Evolutionary conservation across 768 basidiomycete species (phyloP).

Genomic region (Sistotremastrum suecicum): DNA sequence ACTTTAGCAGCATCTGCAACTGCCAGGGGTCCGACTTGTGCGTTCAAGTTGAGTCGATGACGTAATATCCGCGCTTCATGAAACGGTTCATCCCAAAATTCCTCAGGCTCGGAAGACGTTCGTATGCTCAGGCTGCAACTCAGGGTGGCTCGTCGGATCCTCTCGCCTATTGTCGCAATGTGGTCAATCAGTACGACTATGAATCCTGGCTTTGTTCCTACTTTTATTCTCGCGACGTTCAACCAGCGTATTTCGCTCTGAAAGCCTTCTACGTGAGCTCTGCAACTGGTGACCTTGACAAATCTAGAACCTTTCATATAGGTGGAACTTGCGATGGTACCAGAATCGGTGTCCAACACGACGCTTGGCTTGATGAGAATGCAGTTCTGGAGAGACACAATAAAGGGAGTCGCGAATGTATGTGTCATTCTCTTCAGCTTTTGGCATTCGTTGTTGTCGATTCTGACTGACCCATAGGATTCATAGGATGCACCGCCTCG

Average conservation of each 20-base stretch:
- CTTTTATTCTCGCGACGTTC: conserved; percentile 53
- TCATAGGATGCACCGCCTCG: conserved; percentile 57
- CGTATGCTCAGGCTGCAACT: too few relatives aligned
- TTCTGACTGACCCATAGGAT: conserved; percentile 6
- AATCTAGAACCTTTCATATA: conserved; percentile 15
- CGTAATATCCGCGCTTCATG: too few relatives aligned
- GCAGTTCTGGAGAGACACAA: conserved; percentile 78
- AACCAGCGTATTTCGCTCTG: conserved; percentile 60
- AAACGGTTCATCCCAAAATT: too few relatives aligned
- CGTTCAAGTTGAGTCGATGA: too few relatives aligned
- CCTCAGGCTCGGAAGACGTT: too few relatives aligned
- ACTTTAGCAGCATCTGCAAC: too few relatives aligned
- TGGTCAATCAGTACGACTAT: conserved; percentile 71
- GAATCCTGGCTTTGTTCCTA: conserved; percentile 61
- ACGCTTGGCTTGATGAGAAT: conserved; percentile 72
- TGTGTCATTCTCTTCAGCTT: conserved; percentile 9
- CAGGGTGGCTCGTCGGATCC: conserved; percentile 23
- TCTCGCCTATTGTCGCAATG: conserved; percentile 48
- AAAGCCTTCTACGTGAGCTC: conserved; percentile 71
- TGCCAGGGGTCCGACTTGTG: too few relatives aligned
- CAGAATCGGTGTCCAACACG: conserved; percentile 60
- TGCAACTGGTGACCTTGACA: conserved; percentile 4
- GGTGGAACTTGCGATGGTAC: conserved; percentile 67
- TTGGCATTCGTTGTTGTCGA: neutral
- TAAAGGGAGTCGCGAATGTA: conserved; percentile 55